Conservation (phyloP, 768 basidiomycete genomes). For the Lactarius trivialis region DNA sequence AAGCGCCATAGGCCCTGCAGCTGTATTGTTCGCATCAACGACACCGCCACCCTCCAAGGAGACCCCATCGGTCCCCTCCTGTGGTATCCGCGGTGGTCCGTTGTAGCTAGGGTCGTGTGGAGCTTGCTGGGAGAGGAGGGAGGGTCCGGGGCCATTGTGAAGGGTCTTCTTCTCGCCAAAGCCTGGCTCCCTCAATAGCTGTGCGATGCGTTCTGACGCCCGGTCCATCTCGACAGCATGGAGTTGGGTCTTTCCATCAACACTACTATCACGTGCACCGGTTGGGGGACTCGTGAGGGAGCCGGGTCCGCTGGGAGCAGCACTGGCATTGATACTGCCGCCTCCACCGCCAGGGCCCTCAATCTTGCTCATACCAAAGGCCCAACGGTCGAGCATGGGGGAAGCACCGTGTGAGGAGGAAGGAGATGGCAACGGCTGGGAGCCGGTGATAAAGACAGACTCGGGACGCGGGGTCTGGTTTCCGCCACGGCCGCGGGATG, state of each 20-base stretch:
- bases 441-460: constrained; percentile 79
- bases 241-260: constrained; percentile 14
- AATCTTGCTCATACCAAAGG: constrained; percentile 91
- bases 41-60: constrained; percentile 18
- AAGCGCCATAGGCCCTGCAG: constrained; percentile 28
- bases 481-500: constrained; percentile 86
- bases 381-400: constrained; percentile 75
- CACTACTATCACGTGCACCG: constrained; percentile 10
- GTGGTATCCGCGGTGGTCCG: constrained; percentile 24
- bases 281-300: constrained; percentile 29
- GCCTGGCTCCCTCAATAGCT: constrained; percentile 37
- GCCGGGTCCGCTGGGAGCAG: constrained; percentile 32
- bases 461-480: constrained; percentile 92
- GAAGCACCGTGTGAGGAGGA: constrained; percentile 61
- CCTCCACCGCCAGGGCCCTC: constrained; percentile 32
- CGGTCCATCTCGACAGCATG: constrained; percentile 36
- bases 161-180: constrained; percentile 36
- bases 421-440: constrained; percentile 87
- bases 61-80: constrained; percentile 27
- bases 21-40: constrained; percentile 21
- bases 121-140: constrained; percentile 67
- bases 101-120: constrained; percentile 27
- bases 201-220: constrained; percentile 46
- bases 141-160: constrained; percentile 48
- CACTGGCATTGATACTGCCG: constrained; percentile 27